A percentile compares a stretch with the other conserved stretches of the same genome.
These are phyloP conservation scores for Acanthochlamys bracteata DNA, from an alignment of 106 monocot genomes.

Conservation along the genomic window DNA sequence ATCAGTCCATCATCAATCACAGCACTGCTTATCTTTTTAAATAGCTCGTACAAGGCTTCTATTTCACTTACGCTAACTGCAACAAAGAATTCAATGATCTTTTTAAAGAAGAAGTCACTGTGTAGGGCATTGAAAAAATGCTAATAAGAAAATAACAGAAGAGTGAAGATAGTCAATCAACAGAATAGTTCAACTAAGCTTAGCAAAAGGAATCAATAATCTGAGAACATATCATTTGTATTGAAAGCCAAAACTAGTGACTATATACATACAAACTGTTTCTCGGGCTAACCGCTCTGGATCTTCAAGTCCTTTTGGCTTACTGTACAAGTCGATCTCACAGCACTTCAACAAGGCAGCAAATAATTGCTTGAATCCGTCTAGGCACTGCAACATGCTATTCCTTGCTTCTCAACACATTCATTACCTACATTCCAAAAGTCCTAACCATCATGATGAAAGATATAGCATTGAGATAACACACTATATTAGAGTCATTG, in stretches of 20 bases:
- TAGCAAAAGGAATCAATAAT: too few relatives aligned
- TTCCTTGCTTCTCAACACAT: constrained; percentile 25
- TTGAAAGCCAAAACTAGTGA: too few relatives aligned
- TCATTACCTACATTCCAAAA: too few relatives aligned
- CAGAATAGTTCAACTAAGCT: not conserved
- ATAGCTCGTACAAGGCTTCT: constrained; percentile 76
- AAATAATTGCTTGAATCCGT: constrained; percentile 39
- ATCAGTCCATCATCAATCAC: constrained; percentile 89
- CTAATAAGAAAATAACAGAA: too few relatives aligned
- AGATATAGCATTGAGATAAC: too few relatives aligned
- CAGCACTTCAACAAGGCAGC: constrained; percentile 41
- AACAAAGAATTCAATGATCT: not conserved
- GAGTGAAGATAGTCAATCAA: too few relatives aligned
- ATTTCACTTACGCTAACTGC: constrained; percentile 86
- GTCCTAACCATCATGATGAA: too few relatives aligned
- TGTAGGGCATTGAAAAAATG: too few relatives aligned
- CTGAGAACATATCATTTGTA: too few relatives aligned
- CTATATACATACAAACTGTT: constrained; percentile 71
- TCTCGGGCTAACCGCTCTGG: constrained; percentile 49
- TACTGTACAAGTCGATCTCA: constrained; percentile 42
- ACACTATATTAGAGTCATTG: too few relatives aligned
- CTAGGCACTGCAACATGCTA: constrained; percentile 65
- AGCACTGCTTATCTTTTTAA: constrained; percentile 84
- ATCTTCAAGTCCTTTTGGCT: constrained; percentile 47
- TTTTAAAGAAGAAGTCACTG: too few relatives aligned